Evolutionary conservation across 495 filamentous ascomycete genomes (phyloP), one percentile per base, ranked within the genome.

Genomic region (Evernia prunastri): DNA sequence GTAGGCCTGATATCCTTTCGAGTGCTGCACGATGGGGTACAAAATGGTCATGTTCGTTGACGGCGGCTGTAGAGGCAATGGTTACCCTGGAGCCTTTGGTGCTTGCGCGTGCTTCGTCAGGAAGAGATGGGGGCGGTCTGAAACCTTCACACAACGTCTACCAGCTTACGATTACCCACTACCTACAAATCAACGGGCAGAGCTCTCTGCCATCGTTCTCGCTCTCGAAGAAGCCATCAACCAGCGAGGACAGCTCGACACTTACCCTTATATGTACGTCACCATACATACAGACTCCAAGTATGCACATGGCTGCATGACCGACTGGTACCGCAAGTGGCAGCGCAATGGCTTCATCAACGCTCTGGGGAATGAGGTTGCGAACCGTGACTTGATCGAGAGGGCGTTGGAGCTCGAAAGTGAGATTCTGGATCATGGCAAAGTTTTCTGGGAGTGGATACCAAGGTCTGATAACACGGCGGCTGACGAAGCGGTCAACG

Each of bases 151-250:
- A 35, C 53, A 54, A 20, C 51, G 56, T 8, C 31, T 63, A 23
- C 60, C n/a, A 37, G 18, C 18, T n/a, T 25, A n/a, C 11, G 37
- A 37, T 4, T 4, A 8, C 17, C 45, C 42, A 13, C 20, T 25
- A 1, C 72, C 77, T 10, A 79, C 78, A 9, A 77, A 69, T 61
- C 76, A 78, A 61, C 69, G 76, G 59, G 77, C 77, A 17, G 75
- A 80, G 64, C 64, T 80, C 31, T 60, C 61, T 4, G 75, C 73
- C 43, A 70, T 78, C 39, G 76, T 79, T 17, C 11, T 76, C 12
- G 78, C 73, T n/a, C 68, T 79, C 5, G 56, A 76, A 51, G 62
- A 64, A 57, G 75, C 72, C 4, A 36, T 75, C 39, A 61, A 73
- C 12, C 71, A 68, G 60, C 70, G 64, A 49, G 4, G 68, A 0